Conservation (phyloP, 257 asterid genomes). For the Solanum rostratum region DNA sequence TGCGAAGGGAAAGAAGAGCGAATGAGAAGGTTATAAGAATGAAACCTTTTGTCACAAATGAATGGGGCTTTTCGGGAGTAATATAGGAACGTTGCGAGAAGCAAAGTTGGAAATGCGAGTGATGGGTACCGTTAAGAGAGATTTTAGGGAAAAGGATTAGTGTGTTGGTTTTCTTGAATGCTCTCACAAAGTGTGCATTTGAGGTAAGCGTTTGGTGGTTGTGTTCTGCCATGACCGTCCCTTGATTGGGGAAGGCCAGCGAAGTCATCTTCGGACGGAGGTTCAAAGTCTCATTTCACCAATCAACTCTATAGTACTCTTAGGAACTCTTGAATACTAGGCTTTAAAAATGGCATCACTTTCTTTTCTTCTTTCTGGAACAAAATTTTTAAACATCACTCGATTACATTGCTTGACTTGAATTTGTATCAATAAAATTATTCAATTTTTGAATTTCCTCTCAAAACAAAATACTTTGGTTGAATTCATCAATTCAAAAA, state of each 20-base stretch:
- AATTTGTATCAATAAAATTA: too few relatives aligned
- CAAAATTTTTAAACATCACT: too few relatives aligned
- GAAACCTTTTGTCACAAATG: slow-evolving; percentile 1
- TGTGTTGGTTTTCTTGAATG: background rate
- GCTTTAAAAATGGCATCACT: too few relatives aligned
- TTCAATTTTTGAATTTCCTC: too few relatives aligned
- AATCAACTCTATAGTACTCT: background rate
- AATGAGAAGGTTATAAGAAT: slow-evolving; percentile 16
- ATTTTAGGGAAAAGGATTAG: background rate
- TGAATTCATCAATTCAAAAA: too few relatives aligned
- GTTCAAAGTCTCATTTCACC: background rate
- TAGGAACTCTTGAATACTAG: too few relatives aligned
- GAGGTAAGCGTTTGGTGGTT: background rate
- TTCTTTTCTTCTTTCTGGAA: too few relatives aligned
- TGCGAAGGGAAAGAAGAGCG: slow-evolving; percentile 14
- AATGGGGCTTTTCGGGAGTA: background rate
- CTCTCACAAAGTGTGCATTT: background rate
- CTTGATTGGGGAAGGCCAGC: background rate
- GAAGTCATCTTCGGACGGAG: background rate
- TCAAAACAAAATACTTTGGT: too few relatives aligned
- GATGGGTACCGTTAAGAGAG: background rate
- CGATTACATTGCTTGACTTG: too few relatives aligned
- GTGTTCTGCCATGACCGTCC: background rate
- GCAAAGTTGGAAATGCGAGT: background rate
- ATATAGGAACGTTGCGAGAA: background rate